Conservation (phyloP, 345 rosid genomes). For the Linum usitatissimum region DNA sequence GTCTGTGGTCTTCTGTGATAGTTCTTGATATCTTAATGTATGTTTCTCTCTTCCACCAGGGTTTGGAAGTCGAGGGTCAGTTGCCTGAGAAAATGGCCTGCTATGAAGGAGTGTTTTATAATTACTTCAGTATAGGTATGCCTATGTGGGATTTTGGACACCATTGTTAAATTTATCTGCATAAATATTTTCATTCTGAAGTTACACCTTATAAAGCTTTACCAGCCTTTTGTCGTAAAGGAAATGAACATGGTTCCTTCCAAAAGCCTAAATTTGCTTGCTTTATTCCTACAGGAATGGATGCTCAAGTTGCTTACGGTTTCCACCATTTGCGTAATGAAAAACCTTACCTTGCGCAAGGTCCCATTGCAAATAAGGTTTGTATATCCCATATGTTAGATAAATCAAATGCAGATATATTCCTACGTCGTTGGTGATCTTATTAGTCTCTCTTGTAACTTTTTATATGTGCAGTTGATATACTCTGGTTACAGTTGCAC, state of each 20-base stretch:
- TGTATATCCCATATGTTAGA: background rate
- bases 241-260: constrained; percentile 7
- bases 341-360: constrained; percentile 88
- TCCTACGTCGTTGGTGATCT: background rate
- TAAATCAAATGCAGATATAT: background rate
- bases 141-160: constrained; percentile 6
- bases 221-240: background rate
- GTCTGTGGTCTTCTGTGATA: background rate
- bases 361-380: constrained; percentile 97
- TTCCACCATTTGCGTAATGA: constrained; percentile 92
- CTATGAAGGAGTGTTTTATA: constrained; percentile 84
- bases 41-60: constrained; percentile 30
- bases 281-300: constrained; percentile 67
- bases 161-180: background rate
- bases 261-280: constrained; percentile 5
- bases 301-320: constrained; percentile 95
- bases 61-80: constrained; percentile 49
- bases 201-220: too few species aligned
- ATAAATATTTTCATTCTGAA: too few species aligned
- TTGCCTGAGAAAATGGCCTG: constrained; percentile 43
- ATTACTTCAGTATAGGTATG: constrained; percentile 89
- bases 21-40: constrained; percentile 10
- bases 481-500: constrained; percentile 87
- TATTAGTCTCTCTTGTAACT: background rate
- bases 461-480: constrained; percentile 48